Base-by-base conservation (phyloP, 73 alveolate genomes). In the Paramecium tetraurelia region DNA sequence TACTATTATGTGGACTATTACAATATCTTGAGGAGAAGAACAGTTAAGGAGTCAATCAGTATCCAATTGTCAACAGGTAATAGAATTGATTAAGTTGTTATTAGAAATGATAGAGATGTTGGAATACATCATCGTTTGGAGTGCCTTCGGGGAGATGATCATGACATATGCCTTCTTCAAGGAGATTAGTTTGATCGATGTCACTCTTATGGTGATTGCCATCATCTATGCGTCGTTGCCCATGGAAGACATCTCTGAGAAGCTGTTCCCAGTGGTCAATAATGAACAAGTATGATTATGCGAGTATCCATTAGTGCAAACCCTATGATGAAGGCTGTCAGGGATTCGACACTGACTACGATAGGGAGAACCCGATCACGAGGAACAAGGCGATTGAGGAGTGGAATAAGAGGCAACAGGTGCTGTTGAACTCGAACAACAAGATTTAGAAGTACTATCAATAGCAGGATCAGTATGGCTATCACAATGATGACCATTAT, bases 341-440 rank as follows among this genome's bases (percentile, higher is more conserved):
- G 33, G 89, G 68, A 38, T 89, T 89, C 71, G 93, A 89, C 71
- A 89, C 92, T 10, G 94, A 89, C 46, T 89, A 89, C 72, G 94
- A 89, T 27, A 89, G 94, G 72, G 92, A 89, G 50, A 89, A 89
- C 50, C 92, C 92, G 31, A 83, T 89, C 3, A 89, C 92, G 14
- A 69, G 94, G 27, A n/a, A 40, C 12, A 83, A 89, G 35, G 90
- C 90, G 0, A 80, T 43, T 5, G 76, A 12, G 7, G 90, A 80
- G 46, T 80, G 76, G 90, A 80, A 72, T 22, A 9, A 31, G 14
- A 63, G 5, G 46, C 12, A 63, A 24, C 7, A 63, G 31, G 84
- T n/a, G 21, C 31, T n/a, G 5, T 18, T 53, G 31, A 53, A 53
- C 2, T 53, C 31, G 69, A 4, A 53, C 21, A 53, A 20, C 29